Base-by-base conservation (phyloP, 192 early-diverging fungal species). In the Coemansia sp. region DNA sequence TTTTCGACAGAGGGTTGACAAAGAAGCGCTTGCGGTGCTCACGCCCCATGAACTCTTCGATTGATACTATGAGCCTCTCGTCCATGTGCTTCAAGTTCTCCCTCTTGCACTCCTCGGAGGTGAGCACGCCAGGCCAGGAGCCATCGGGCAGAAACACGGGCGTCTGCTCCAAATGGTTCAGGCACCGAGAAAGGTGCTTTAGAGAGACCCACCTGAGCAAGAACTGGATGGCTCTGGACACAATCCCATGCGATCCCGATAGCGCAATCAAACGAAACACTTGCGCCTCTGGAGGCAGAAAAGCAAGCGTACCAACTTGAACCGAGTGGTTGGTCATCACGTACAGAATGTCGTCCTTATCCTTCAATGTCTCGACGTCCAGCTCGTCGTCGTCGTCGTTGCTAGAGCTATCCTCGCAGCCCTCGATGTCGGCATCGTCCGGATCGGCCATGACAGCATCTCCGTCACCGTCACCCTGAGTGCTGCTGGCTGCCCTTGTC, bases 1-100 rank as follows among this genome's bases (percentile, higher is more conserved):
- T 67, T 33, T 47, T 67, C 3, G 80, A 75, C 23, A 63, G 35
- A 11, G 74, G 68, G 14, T 82, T 82, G 4, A 52, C 72, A 68
- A 72, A 82, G 43, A 42, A 71, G 19, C 80, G 80, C 52, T 72
- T 77, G 23, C 80, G 68, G 55, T 68, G 75, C 75, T 82, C 80
- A 16, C 80, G 80, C 3, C 80, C 80, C 26, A 71, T 26, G 57
- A 64, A 72, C 63, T 82, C 80, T 6, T 74, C 69, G 21, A 77
- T 49, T 1, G 35, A 21, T 14, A 33, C 23, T 17, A 83, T 5
- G 26, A 83, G 47, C 47, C 55, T 64, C 66, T 69, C 78, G n/a
- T 50, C 21, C 21, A 69, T 49, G 23, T 49, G 68, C 46, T 47
- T 43, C 10, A 35, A 39, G 49, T 77, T 77, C 19, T 37, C 62